Evolutionary conservation across 106 monocot species (phyloP).

Genomic region (Gastrodia elata): DNA sequence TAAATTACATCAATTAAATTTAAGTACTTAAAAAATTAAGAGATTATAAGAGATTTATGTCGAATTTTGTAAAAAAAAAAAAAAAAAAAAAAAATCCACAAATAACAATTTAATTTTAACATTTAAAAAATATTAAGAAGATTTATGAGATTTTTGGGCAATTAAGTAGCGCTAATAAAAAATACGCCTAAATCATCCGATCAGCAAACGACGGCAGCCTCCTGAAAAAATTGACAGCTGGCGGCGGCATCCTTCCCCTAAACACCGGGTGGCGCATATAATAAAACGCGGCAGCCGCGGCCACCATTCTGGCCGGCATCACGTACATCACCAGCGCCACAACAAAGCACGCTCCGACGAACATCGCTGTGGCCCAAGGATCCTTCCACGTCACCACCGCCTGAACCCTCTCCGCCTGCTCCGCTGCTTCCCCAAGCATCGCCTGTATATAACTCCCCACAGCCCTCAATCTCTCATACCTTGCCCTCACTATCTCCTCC

Average conservation of each 20-base stretch:
- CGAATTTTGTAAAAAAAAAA: too few relatives aligned
- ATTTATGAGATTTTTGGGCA: too few relatives aligned
- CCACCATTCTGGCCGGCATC: constrained; percentile 46
- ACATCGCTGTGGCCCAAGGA: constrained; percentile 75
- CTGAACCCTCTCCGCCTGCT: constrained; percentile 64
- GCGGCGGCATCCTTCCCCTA: constrained; percentile 45
- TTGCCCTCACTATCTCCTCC: constrained; percentile 44
- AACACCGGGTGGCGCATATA: constrained; percentile 75
- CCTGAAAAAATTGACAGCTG: constrained; percentile 71
- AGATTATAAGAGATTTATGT: too few relatives aligned
- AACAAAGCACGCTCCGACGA: constrained; percentile 39
- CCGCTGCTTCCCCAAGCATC: constrained; percentile 61
- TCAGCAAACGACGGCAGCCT: constrained; percentile 69
- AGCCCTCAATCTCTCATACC: constrained; percentile 60
- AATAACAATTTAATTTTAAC: too few relatives aligned
- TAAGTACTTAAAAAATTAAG: too few relatives aligned
- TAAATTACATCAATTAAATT: too few relatives aligned
- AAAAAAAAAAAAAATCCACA: too few relatives aligned
- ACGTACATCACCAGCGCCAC: constrained; percentile 36
- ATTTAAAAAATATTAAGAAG: too few relatives aligned
- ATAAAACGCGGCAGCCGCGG: constrained; percentile 46
- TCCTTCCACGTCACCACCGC: constrained; percentile 73
- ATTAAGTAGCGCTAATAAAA: not conserved
- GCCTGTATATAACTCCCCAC: constrained; percentile 54
- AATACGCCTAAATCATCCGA: constrained; percentile 43